Evolutionary conservation across 768 basidiomycete genomes (phyloP).

Genomic region (Scleroderma bovista): DNA sequence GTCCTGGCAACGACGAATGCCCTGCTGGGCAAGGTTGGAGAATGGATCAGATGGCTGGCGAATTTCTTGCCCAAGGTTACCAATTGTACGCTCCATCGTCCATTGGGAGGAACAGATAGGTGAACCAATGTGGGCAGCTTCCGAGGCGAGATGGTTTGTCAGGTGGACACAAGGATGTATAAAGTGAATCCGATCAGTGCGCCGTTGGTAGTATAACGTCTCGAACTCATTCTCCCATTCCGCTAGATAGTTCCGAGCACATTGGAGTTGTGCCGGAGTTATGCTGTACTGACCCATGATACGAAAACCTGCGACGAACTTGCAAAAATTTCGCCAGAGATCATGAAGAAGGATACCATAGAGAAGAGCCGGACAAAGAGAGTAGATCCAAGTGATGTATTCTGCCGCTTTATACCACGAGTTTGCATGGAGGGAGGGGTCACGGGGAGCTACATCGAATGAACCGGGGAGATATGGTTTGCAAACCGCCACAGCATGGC

Average conservation of each 20-base stretch:
- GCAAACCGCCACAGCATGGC: conserved; percentile 9
- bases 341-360: not conserved
- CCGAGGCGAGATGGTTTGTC: conserved; percentile 13
- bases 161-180: conserved; percentile 22
- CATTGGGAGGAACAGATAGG: conserved; percentile 22
- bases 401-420: not conserved
- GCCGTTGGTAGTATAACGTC: conserved; percentile 18
- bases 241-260: conserved; percentile 5
- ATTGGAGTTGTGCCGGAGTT: not conserved
- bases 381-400: conserved; percentile 1
- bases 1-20: conserved; percentile 13
- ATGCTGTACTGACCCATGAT: conserved; percentile 1
- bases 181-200: conserved; percentile 22
- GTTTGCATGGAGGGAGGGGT: conserved; percentile 1
- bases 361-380: not conserved
- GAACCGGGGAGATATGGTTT: conserved; percentile 12
- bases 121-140: conserved; percentile 10
- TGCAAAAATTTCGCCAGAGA: not conserved
- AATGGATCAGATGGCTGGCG: conserved; percentile 19
- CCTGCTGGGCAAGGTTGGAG: conserved; percentile 23
- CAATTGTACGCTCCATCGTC: conserved; percentile 22
- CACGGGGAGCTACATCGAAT: conserved; percentile 16
- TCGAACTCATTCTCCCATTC: conserved; percentile 25
- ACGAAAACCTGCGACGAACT: not conserved
- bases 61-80: conserved; percentile 23